These are phyloP conservation scores for Fraxinus pennsylvanica DNA, from an alignment of 257 asterid species.

Conservation along the genomic window DNA sequence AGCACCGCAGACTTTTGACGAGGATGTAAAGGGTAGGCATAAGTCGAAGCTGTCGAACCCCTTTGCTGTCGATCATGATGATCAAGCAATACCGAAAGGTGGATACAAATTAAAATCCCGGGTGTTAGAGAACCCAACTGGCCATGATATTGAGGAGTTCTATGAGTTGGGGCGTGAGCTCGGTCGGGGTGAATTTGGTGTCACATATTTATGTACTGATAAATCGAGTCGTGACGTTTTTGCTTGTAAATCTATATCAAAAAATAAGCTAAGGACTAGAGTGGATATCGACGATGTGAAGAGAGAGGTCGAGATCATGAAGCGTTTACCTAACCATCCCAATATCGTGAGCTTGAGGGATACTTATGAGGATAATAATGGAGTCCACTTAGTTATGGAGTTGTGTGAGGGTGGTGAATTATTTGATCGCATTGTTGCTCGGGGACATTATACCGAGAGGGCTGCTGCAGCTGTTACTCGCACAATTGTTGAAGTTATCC, in stretches of 20 bases:
- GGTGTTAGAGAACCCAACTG: constrained; percentile 52
- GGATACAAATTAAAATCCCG: constrained; percentile 43
- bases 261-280: constrained; percentile 59
- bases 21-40: constrained; percentile 32
- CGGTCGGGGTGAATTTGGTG: constrained; percentile 61
- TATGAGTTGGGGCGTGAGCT: constrained; percentile 59
- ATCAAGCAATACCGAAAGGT: constrained; percentile 25
- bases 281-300: constrained; percentile 66
- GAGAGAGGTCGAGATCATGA: constrained; percentile 66
- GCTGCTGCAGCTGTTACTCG: constrained; percentile 59
- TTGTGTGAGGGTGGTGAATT: constrained; percentile 67
- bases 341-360: constrained; percentile 62
- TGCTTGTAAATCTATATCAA: constrained; percentile 64
- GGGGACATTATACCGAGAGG: constrained; percentile 64
- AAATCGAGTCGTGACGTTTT: constrained; percentile 38
- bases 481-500: constrained; percentile 62
- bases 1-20: constrained; percentile 50
- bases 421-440: constrained; percentile 61
- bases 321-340: constrained; percentile 54
- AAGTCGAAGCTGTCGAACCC: constrained; percentile 51
- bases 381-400: constrained; percentile 66
- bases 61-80: constrained; percentile 29
- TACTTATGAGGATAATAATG: constrained; percentile 57
- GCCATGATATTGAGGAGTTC: constrained; percentile 43
- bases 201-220: constrained; percentile 58